Conservation (phyloP, 305 asterid species). For the Stenogyne calaminthoides region DNA sequence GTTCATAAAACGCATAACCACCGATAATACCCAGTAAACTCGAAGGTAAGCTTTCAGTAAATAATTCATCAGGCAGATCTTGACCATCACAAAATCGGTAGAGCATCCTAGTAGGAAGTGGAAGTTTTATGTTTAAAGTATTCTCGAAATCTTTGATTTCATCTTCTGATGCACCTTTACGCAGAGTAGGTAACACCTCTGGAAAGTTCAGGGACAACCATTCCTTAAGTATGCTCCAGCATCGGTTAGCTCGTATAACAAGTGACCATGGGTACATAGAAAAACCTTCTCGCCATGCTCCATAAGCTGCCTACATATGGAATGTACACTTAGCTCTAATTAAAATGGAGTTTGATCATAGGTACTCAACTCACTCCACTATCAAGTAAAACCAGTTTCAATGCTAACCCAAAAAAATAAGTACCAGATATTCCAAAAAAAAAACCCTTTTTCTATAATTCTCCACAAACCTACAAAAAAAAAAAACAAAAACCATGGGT, state of each 20-base stretch:
- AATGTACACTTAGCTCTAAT: conserved; percentile 15
- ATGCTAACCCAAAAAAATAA: background rate
- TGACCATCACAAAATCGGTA: conserved; percentile 92
- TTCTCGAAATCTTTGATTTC: conserved; percentile 64
- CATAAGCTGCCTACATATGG: conserved; percentile 66
- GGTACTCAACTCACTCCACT: background rate
- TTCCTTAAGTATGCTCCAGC: conserved; percentile 67
- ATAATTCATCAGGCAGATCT: conserved; percentile 46
- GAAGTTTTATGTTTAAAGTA: conserved; percentile 66
- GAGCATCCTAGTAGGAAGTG: conserved; percentile 82
- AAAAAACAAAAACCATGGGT: background rate
- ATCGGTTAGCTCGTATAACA: conserved; percentile 65
- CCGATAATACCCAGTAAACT: conserved; percentile 85
- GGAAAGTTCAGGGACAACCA: conserved; percentile 76
- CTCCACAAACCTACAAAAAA: conserved; percentile 8
- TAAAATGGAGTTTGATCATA: background rate
- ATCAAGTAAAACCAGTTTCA: background rate
- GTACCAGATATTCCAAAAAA: background rate
- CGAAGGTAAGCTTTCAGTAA: conserved; percentile 36
- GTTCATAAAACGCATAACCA: conserved; percentile 76
- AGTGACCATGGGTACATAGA: conserved; percentile 85
- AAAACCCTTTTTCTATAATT: background rate
- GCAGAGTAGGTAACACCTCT: conserved; percentile 71
- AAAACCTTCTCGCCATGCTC: conserved; percentile 73
- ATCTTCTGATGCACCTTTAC: conserved; percentile 78